phyloP scores from a whole-genome alignment of 371 early-diverging fungal species.

The Actinomucor elegans region DNA sequence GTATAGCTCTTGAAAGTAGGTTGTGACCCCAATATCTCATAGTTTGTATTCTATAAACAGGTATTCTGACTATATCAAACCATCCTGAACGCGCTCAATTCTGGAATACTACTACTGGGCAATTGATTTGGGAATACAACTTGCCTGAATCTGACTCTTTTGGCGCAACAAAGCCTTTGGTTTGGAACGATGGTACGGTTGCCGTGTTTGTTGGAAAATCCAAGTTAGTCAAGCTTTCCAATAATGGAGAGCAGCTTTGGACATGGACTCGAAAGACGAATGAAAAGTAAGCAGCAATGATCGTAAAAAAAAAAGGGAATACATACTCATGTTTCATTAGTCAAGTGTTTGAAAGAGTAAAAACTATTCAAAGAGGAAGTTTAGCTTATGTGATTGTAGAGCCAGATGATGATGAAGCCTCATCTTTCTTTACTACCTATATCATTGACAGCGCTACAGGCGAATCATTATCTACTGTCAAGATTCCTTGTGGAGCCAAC shows the following conservation, averaged over 20 bases:
- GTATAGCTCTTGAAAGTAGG: slow-evolving; percentile 9
- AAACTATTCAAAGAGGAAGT: slow-evolving; percentile 8
- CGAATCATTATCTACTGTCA: slow-evolving; percentile 3
- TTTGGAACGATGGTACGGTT: slow-evolving; percentile 20
- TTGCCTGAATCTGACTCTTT: slow-evolving; percentile 2
- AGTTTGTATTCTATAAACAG: too few species aligned
- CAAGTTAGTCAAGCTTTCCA: slow-evolving; percentile 15
- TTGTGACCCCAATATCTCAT: too few species aligned
- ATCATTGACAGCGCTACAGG: slow-evolving; percentile 22
- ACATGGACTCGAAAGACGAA: slow-evolving; percentile 10
- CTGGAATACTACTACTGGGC: slow-evolving; percentile 41
- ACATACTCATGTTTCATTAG: background rate
- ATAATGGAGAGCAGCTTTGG: slow-evolving; percentile 24
- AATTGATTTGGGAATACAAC: slow-evolving; percentile 22
- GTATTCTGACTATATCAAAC: slow-evolving; percentile 44
- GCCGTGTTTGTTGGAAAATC: slow-evolving; percentile 9
- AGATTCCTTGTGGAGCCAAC: slow-evolving; percentile 13
- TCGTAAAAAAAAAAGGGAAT: background rate
- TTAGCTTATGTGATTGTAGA: slow-evolving; percentile 15
- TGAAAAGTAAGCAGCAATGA: slow-evolving; percentile 4
- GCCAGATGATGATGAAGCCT: slow-evolving; percentile 5
- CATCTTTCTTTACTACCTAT: slow-evolving; percentile 12
- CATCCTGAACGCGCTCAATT: slow-evolving; percentile 45
- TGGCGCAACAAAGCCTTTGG: slow-evolving; percentile 5
- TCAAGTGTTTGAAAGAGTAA: slow-evolving; percentile 9